Percentiles rank a stretch among this genome's conserved stretches.
Conservation (phyloP, 179 eudicot genomes). For the Beta lomatogona region DNA sequence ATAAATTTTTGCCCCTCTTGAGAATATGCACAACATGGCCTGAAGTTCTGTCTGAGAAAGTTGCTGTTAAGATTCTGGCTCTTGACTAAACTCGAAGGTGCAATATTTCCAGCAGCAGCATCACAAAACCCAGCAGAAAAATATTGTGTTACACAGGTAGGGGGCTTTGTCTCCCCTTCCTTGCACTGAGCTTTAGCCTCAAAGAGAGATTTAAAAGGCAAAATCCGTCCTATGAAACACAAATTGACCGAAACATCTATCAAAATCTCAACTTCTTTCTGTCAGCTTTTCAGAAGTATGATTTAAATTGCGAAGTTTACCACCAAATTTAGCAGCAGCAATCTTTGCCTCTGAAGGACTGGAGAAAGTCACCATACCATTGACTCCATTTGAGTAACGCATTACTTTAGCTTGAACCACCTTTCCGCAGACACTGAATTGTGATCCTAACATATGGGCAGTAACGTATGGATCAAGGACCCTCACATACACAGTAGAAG, state of each 20-base stretch:
- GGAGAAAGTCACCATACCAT: conserved; percentile 28
- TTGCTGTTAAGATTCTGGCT: no score
- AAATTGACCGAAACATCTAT: neutral
- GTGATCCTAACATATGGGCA: conserved; percentile 6
- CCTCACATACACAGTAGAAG: conserved; percentile 19
- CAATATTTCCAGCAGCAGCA: neutral
- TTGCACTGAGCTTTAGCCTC: conserved; percentile 5
- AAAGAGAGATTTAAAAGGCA: conserved; percentile 11
- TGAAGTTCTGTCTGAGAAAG: neutral
- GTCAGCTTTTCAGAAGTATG: neutral
- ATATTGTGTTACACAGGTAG: neutral
- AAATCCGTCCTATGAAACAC: conserved; percentile 16
- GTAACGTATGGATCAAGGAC: conserved; percentile 17
- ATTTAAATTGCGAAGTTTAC: neutral
- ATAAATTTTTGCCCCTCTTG: neutral
- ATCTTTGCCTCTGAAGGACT: conserved; percentile 24
- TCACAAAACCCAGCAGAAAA: neutral
- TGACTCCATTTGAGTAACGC: conserved; percentile 6
- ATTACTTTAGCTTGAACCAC: conserved; percentile 14
- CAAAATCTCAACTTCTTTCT: neutral
- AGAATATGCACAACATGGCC: neutral
- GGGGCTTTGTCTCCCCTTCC: neutral
- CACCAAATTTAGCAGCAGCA: conserved; percentile 11
- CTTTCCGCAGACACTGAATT: conserved; percentile 22
- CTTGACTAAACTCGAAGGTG: neutral